Evolutionary conservation across 768 basidiomycete species (phyloP).

Genomic region (Termitomyces sp.): DNA sequence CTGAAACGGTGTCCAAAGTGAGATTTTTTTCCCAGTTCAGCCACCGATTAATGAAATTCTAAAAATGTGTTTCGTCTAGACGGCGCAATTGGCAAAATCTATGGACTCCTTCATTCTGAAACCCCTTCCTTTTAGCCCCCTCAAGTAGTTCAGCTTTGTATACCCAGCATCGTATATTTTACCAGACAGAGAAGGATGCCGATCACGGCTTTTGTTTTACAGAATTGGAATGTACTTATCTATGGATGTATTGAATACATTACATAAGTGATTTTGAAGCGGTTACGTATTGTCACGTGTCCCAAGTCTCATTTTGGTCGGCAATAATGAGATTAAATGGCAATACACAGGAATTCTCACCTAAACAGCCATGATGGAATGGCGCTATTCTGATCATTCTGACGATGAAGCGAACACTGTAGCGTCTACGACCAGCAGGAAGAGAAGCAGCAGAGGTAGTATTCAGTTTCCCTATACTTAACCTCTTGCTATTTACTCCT

Average conservation of each 20-base stretch:
- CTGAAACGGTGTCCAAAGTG: constrained; percentile 90
- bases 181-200: neutral
- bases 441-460: constrained; percentile 63
- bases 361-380: constrained; percentile 38
- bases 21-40: constrained; percentile 16
- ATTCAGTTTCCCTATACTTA: neutral
- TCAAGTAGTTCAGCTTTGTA: constrained; percentile 50
- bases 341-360: constrained; percentile 14
- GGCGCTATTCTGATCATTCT: constrained; percentile 59
- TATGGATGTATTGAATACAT: neutral
- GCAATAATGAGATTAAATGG: constrained; percentile 13
- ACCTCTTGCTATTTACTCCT: constrained; percentile 13
- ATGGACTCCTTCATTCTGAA: constrained; percentile 88
- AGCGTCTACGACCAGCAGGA: constrained; percentile 40
- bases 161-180: constrained; percentile 9
- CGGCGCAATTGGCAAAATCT: constrained; percentile 76
- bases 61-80: constrained; percentile 44
- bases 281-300: constrained; percentile 28
- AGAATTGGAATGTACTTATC: neutral
- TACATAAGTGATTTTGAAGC: neutral
- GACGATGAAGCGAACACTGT: constrained; percentile 51
- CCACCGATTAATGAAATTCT: constrained; percentile 8
- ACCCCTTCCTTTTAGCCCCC: constrained; percentile 79
- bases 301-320: constrained; percentile 10
- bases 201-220: constrained; percentile 8